A percentile compares a stretch with the other conserved stretches of the same genome.
These are phyloP conservation scores for Aspergillus tamarii DNA, from an alignment of 2,329 filamentous ascomycete species.

Conservation along the genomic window DNA sequence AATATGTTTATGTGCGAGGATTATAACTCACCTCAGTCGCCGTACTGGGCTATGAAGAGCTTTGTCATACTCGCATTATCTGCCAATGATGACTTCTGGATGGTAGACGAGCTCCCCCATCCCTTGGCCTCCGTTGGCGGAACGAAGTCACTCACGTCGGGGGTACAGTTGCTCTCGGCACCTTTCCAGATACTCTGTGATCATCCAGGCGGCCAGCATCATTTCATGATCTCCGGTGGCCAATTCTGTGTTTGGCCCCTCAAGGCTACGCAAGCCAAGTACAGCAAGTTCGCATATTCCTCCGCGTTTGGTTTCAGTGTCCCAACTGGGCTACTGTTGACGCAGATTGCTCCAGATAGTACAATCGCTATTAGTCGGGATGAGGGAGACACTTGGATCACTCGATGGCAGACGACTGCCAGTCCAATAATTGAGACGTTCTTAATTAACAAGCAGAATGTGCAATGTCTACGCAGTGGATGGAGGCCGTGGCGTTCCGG, in stretches of 20 bases:
- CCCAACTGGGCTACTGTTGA: constrained; percentile 41
- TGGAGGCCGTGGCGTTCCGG: constrained; percentile 24
- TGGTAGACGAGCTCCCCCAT: constrained; percentile 40
- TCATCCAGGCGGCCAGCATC: constrained; percentile 33
- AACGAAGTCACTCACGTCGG: neutral
- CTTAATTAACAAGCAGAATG: neutral
- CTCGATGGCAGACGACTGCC: neutral
- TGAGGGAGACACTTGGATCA: constrained; percentile 41
- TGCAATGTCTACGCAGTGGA: constrained; percentile 1
- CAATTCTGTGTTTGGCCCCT: constrained; percentile 44
- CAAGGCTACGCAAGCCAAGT: constrained; percentile 51
- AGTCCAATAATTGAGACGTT: neutral
- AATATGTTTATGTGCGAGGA: constrained; percentile 62
- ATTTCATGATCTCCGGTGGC: constrained; percentile 48
- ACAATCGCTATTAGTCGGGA: constrained; percentile 44
- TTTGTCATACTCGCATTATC: constrained; percentile 49
- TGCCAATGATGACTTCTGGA: constrained; percentile 51
- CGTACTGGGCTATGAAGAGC: constrained; percentile 59
- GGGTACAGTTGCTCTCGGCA: constrained; percentile 17
- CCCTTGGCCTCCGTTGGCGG: constrained; percentile 24
- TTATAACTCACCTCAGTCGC: constrained; percentile 61
- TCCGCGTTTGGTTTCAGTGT: constrained; percentile 53
- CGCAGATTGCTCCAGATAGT: constrained; percentile 46
- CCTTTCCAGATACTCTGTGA: constrained; percentile 54
- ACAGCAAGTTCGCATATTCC: constrained; percentile 54